Evolutionary conservation across 2,329 filamentous ascomycete genomes (phyloP), one percentile per base, ranked within the genome.

Genomic region (Beauveria varroae): DNA sequence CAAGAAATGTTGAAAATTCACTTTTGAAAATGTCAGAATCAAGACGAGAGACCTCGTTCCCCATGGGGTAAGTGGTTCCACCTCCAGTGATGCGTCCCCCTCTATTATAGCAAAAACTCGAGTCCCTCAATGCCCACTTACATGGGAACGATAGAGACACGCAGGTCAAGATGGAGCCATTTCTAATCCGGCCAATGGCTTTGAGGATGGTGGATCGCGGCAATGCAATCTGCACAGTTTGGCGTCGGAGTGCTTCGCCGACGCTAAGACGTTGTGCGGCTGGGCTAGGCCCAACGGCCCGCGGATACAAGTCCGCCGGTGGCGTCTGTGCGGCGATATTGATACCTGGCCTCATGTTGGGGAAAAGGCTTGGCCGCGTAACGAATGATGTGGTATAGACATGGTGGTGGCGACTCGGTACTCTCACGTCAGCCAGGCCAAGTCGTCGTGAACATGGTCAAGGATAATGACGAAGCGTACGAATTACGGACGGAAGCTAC

Each of bases 171-270:
- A 24, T 24, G 44, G n/a, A 46, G 10, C 12, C 34, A 16, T 37
- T 37, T 37, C 34, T 44, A 26, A 14, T 56, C 53, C 28, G 26
- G 41, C 54, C 54, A 56, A 46, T 47, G 22, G 24, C 9, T 30
- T 51, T 16, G 22, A 22, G 12, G 10, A 56, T 18, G 18, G 54
- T 56, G 54, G 54, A 56, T 44, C 54, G 40, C 20, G 28, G 24
- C 37, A 18, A 56, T 52, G 43, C 59, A 50, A 18, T n/a, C 9
- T 8, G 26, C 22, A 6, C 9, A 40, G 14, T 37, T 37, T 47
- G 43, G 49, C 43, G 59, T 61, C 59, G 59, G 59, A 61, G 59
- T 61, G 51, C 59, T 50, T 61, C 59, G 26, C 59, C 59, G 59
- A 61, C 59, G 57, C 57, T 60, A 60, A 60, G 53, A 40, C n/a